phyloP scores from a whole-genome alignment of 2,329 filamentous ascomycete species.

The Pyrenophora teres region DNA sequence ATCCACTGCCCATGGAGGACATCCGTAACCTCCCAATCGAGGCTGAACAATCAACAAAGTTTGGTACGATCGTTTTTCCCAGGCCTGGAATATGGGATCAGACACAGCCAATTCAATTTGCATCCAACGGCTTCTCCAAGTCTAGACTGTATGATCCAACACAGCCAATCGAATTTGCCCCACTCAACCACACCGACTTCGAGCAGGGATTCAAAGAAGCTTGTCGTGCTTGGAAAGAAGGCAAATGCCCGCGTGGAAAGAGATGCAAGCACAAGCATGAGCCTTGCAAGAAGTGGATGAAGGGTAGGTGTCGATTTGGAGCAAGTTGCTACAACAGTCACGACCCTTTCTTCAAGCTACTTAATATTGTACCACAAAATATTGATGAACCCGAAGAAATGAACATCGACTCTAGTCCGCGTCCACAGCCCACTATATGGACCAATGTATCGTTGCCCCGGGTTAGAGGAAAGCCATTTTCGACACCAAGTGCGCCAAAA shows the following conservation, averaged over 20 bases:
- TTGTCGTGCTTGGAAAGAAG: conserved; percentile 3
- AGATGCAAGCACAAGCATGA: background rate
- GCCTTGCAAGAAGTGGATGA: conserved; percentile 2
- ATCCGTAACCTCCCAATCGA: background rate
- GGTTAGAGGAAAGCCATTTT: too few species aligned
- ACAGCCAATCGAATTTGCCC: background rate
- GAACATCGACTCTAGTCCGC: too few species aligned
- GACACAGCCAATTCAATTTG: background rate
- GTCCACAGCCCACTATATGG: too few species aligned
- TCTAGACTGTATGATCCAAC: too few species aligned
- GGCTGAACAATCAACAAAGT: background rate
- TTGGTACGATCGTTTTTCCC: background rate
- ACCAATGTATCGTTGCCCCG: too few species aligned
- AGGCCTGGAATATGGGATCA: background rate
- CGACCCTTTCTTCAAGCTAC: conserved; percentile 5
- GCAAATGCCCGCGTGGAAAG: background rate
- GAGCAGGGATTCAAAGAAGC: background rate
- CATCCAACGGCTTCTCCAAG: too few species aligned
- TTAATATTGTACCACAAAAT: too few species aligned
- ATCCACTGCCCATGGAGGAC: background rate
- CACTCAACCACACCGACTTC: background rate
- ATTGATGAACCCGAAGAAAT: background rate
- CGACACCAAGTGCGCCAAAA: too few species aligned
- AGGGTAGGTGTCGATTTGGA: background rate
- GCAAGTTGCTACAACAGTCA: conserved; percentile 2